phyloP scores from a whole-genome alignment of 768 basidiomycete genomes.

The Austroboletus festivus region DNA sequence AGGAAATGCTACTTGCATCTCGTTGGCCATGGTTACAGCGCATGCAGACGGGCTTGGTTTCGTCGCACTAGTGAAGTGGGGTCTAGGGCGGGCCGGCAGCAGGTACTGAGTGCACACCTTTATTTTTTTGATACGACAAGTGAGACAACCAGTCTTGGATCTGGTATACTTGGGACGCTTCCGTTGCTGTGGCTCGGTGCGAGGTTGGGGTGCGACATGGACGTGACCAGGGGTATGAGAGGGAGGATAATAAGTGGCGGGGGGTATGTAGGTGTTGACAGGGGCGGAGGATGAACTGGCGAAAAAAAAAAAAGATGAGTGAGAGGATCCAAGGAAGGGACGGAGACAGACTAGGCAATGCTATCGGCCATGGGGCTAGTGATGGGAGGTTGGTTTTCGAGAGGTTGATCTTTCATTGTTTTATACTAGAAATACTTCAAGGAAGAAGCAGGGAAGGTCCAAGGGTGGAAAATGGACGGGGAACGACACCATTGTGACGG shows the following conservation, averaged over 20 bases:
- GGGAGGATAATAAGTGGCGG: conserved; percentile 39
- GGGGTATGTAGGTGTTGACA: conserved; percentile 37
- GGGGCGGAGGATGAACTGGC: too few relatives aligned
- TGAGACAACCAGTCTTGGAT: conserved; percentile 92
- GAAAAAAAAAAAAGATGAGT: conserved; percentile 22
- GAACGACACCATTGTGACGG: conserved; percentile 40
- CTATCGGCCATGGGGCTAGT: conserved; percentile 52
- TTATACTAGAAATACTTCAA: conserved; percentile 42
- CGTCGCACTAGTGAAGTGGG: conserved; percentile 66
- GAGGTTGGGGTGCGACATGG: conserved; percentile 49
- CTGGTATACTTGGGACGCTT: conserved; percentile 92
- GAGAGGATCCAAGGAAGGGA: conserved; percentile 5
- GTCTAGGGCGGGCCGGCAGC: conserved; percentile 1
- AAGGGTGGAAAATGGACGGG: conserved; percentile 39
- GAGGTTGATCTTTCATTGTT: conserved; percentile 42
- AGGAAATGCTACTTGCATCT: conserved; percentile 48
- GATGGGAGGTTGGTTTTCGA: conserved; percentile 38
- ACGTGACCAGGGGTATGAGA: conserved; percentile 34
- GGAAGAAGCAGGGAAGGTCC: conserved; percentile 32
- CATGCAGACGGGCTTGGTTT: conserved; percentile 83
- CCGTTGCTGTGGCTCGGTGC: conserved; percentile 53
- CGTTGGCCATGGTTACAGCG: conserved; percentile 83
- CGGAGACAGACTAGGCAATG: conserved; percentile 51
- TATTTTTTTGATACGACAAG: conserved; percentile 92
- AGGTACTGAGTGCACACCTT: conserved; percentile 52